Conservation (phyloP, 2,329 filamentous ascomycete genomes). For the Ceratocystis papillata region DNA sequence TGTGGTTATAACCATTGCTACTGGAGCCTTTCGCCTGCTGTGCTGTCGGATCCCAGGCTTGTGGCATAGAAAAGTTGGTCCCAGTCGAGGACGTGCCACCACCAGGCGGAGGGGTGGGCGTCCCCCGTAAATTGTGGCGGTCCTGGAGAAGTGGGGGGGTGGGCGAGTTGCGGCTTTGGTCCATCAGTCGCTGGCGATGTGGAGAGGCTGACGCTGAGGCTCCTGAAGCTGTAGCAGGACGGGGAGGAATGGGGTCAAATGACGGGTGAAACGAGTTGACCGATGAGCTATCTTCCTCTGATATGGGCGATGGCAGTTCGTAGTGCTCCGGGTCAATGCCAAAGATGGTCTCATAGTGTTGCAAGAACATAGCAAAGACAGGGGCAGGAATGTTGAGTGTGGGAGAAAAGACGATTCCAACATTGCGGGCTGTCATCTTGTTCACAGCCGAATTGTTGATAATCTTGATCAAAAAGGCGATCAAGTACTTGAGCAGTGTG, state of each 20-base stretch:
- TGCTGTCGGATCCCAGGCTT: constrained; percentile 1
- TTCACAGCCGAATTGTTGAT: constrained; percentile 83
- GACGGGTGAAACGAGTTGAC: constrained; percentile 20
- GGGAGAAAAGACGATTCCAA: constrained; percentile 95
- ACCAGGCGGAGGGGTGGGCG: constrained; percentile 35
- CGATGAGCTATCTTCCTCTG: constrained; percentile 31
- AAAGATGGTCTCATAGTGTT: constrained; percentile 82
- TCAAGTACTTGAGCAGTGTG: constrained; percentile 70
- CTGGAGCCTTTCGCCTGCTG: constrained; percentile 8
- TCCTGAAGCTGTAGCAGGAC: constrained; percentile 42
- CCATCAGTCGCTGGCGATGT: constrained; percentile 40
- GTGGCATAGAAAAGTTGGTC: constrained; percentile 26
- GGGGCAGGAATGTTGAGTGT: constrained; percentile 93
- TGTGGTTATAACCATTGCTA: constrained; percentile 31
- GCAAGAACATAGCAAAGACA: constrained; percentile 85
- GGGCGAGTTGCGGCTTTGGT: constrained; percentile 34
- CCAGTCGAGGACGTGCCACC: constrained; percentile 23
- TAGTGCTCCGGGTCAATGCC: constrained; percentile 57
- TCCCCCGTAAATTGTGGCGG: constrained; percentile 30
- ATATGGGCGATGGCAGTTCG: constrained; percentile 41
- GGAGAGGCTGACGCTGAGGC: constrained; percentile 39
- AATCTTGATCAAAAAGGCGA: constrained; percentile 80
- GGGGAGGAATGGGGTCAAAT: constrained; percentile 29
- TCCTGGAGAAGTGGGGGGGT: constrained; percentile 40
- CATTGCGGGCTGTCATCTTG: constrained; percentile 97